Evolutionary conservation across 352 stramenopile genomes (phyloP), one percentile per base, ranked within the genome.

Genomic region (Paralagenidium karlingii): DNA sequence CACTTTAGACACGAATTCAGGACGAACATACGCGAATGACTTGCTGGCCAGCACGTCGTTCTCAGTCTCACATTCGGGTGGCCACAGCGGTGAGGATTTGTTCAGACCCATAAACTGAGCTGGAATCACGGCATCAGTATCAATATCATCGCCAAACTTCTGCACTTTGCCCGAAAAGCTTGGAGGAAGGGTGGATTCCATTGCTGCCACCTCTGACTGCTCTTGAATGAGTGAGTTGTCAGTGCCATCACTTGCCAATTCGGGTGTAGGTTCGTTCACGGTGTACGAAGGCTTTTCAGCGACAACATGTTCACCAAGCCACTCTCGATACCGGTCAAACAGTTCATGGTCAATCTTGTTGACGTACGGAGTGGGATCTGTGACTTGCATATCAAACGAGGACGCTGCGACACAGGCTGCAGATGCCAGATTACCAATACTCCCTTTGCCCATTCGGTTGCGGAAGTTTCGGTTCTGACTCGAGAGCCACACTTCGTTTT

Each of bases 391-490:
- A 34, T 65, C 52, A 29, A 88, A 88, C 48, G 68, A 84, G 12
- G 75, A 88, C 2, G 75, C 75, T 5, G 75, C 75, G 20, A 88
- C 71, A 19, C 63, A 58, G 10, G 68, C 68, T 7, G 75, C 75
- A 24, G 71, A 86, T 24, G 52, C 66, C 31, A 88, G 43, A 52
- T 88, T 82, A 9, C 68, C 75, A 26, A 88, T 84, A 7, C 66
- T 80, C n/a, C 75, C 75, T 40, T 65, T 78, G 45, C 75, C 75
- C 75, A 88, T 88, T 28, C 75, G 75, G 53, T 88, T 88, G 45
- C 68, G 71, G 50, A 84, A 88, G 63, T 88, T 88, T 38, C 75
- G 71, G 64, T 88, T 88, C 55, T 88, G 75, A 30, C 65, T 82
- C 18, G 61, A 80, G 18, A 88, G 65, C 75, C 75, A 88, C 39